A percentile compares a stretch with the other conserved stretches of the same genome.
Conservation (phyloP, 108 stramenopile species). For the Fragilaria crotonensis region DNA sequence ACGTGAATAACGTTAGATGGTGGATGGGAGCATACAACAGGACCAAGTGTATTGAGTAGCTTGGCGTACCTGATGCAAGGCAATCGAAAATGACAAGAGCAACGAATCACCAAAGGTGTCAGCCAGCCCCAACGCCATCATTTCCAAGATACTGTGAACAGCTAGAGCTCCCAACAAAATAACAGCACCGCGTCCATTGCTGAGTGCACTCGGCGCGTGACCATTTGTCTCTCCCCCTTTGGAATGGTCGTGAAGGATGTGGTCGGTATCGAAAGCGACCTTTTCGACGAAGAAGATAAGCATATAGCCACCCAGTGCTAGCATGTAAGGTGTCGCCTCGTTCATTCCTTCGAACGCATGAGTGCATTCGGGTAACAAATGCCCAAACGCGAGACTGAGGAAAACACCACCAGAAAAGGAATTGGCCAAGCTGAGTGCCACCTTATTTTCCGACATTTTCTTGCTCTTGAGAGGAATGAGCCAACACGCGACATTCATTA, state of each 20-base stretch:
- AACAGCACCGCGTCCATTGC: constrained; percentile 77
- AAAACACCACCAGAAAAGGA: constrained; percentile 97
- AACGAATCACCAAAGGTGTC: constrained; percentile 76
- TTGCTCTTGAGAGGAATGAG: constrained; percentile 71
- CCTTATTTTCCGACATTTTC: constrained; percentile 72
- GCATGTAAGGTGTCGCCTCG: constrained; percentile 72
- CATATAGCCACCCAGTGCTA: constrained; percentile 84
- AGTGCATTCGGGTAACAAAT: constrained; percentile 92
- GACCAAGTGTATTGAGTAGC: background rate
- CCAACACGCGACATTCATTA: constrained; percentile 89
- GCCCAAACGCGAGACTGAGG: constrained; percentile 90
- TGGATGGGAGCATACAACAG: background rate
- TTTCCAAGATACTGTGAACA: constrained; percentile 93
- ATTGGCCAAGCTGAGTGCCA: constrained; percentile 83
- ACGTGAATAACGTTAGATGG: background rate
- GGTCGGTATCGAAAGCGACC: constrained; percentile 91
- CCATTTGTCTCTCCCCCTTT: constrained; percentile 8
- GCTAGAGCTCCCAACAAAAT: constrained; percentile 92
- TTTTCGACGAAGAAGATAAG: constrained; percentile 97
- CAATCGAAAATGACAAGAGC: constrained; percentile 88
- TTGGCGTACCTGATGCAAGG: constrained; percentile 77
- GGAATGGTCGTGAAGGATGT: constrained; percentile 72
- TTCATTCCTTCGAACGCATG: constrained; percentile 80
- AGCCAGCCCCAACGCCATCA: constrained; percentile 89
- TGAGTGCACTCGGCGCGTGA: constrained; percentile 8